Percentiles rank a stretch among this genome's conserved stretches.
Evolutionary conservation across 306 rosid species (phyloP).

Genomic region (Dryas octopetala): DNA sequence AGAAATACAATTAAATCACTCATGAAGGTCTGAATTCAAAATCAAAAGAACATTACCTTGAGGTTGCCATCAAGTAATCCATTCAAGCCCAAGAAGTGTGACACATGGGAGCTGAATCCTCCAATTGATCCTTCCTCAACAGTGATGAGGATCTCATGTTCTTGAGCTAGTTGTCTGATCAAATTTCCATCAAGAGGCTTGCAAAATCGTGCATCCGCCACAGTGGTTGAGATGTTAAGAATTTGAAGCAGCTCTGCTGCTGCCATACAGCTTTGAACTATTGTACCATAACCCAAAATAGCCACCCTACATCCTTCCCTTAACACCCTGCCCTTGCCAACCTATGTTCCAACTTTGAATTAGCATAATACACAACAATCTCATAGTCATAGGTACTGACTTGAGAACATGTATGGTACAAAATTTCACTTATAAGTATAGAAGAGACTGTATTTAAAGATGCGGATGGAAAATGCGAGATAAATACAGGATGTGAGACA

Average conservation of each 20-base stretch:
- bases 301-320: conserved; percentile 61
- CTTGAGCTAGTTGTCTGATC: conserved; percentile 47
- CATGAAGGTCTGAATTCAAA: background rate
- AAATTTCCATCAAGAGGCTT: conserved; percentile 59
- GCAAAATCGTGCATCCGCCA: conserved; percentile 71
- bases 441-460: too few relatives aligned
- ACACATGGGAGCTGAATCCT: conserved; percentile 73
- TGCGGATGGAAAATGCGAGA: too few relatives aligned
- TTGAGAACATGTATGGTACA: background rate
- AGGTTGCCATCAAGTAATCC: conserved; percentile 64
- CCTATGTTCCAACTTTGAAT: conserved; percentile 29
- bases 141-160: conserved; percentile 59
- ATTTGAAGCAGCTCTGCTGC: conserved; percentile 52
- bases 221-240: conserved; percentile 43
- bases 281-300: conserved; percentile 66
- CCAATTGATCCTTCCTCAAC: conserved; percentile 75
- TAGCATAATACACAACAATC: background rate
- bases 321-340: conserved; percentile 61
- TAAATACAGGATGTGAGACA: too few relatives aligned
- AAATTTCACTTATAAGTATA: too few relatives aligned
- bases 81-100: conserved; percentile 50
- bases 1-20: background rate
- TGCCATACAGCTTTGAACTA: conserved; percentile 43
- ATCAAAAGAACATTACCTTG: conserved; percentile 35
- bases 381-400: background rate